phyloP scores from a whole-genome alignment of 1,139 yeast genomes.

The Maudiozyma humilis region DNA sequence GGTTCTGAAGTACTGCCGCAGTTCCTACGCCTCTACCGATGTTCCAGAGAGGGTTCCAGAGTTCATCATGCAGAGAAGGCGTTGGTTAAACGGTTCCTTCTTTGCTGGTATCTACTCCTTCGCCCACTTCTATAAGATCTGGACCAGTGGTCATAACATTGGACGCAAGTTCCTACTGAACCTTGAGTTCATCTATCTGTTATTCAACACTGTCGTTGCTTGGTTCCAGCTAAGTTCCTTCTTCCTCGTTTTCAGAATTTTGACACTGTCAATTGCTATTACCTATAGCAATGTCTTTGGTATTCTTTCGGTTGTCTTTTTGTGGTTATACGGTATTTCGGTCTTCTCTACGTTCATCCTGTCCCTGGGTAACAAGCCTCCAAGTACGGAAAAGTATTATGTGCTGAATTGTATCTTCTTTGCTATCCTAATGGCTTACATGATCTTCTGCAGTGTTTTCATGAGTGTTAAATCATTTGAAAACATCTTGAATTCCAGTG shows the following conservation, averaged over 20 bases:
- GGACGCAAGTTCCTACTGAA: slow-evolving; percentile 64
- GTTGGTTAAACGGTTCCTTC: slow-evolving; percentile 95
- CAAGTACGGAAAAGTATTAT: slow-evolving; percentile 79
- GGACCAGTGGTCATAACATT: slow-evolving; percentile 69
- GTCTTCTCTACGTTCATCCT: slow-evolving; percentile 85
- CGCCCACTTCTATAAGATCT: slow-evolving; percentile 61
- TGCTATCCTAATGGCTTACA: slow-evolving; percentile 85
- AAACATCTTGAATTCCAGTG: slow-evolving; percentile 26
- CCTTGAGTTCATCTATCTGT: slow-evolving; percentile 71
- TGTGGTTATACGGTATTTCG: slow-evolving; percentile 85
- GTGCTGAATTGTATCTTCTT: slow-evolving; percentile 78
- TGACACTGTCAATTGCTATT: slow-evolving; percentile 61
- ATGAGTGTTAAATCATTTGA: slow-evolving; percentile 70
- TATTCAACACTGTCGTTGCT: slow-evolving; percentile 56
- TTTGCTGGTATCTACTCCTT: slow-evolving; percentile 88
- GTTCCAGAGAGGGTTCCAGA: slow-evolving; percentile 85
- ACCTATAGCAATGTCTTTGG: slow-evolving; percentile 65
- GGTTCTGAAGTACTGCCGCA: slow-evolving; percentile 82
- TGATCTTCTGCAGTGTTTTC: slow-evolving; percentile 81
- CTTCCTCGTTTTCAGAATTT: slow-evolving; percentile 70
- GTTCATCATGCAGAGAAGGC: slow-evolving; percentile 81
- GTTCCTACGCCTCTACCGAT: slow-evolving; percentile 91
- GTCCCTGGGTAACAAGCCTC: slow-evolving; percentile 90
- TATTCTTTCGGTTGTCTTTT: slow-evolving; percentile 66
- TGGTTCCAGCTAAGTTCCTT: slow-evolving; percentile 82